phyloP scores from a whole-genome alignment of 208 protist species.

The Chromosphaera perkinsii region DNA sequence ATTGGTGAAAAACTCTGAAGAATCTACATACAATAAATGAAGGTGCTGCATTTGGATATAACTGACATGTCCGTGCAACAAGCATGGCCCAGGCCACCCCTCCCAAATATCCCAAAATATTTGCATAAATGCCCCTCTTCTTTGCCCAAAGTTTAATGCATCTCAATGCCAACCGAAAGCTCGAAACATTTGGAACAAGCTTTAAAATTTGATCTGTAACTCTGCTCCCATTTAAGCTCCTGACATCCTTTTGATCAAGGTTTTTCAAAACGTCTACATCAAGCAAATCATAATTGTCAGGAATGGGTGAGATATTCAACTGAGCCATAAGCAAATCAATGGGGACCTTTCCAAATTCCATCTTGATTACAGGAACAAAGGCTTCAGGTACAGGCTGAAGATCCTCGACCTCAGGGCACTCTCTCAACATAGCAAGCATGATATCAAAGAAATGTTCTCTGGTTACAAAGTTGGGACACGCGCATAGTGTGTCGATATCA shows the following conservation, averaged over 20 bases:
- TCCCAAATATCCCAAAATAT: slow-evolving; percentile 89
- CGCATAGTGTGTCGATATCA: slow-evolving; percentile 89
- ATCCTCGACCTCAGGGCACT: slow-evolving; percentile 43
- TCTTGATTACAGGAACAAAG: slow-evolving; percentile 88
- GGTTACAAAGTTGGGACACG: slow-evolving; percentile 79
- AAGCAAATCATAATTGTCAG: slow-evolving; percentile 75
- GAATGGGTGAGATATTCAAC: slow-evolving; percentile 74
- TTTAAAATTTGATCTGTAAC: slow-evolving; percentile 90
- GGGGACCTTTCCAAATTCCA: slow-evolving; percentile 85
- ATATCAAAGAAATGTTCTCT: slow-evolving; percentile 83
- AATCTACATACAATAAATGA: slow-evolving; percentile 81
- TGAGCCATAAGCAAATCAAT: slow-evolving; percentile 90
- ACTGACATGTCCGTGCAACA: slow-evolving; percentile 88
- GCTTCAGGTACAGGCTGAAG: slow-evolving; percentile 74
- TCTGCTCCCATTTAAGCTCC: slow-evolving; percentile 82
- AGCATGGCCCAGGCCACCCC: slow-evolving; percentile 94
- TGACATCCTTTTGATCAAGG: slow-evolving; percentile 81
- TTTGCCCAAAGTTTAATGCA: slow-evolving; percentile 92
- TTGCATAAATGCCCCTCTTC: slow-evolving; percentile 81
- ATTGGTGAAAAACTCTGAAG: slow-evolving; percentile 78
- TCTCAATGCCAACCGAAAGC: slow-evolving; percentile 83
- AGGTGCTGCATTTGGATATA: slow-evolving; percentile 87
- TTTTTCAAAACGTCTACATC: slow-evolving; percentile 79
- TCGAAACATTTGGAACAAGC: slow-evolving; percentile 83
- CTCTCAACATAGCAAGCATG: slow-evolving; percentile 68